Evolutionary conservation across 1,284 basidiomycete genomes (phyloP).

Genomic region (Heliocybe sulcata): DNA sequence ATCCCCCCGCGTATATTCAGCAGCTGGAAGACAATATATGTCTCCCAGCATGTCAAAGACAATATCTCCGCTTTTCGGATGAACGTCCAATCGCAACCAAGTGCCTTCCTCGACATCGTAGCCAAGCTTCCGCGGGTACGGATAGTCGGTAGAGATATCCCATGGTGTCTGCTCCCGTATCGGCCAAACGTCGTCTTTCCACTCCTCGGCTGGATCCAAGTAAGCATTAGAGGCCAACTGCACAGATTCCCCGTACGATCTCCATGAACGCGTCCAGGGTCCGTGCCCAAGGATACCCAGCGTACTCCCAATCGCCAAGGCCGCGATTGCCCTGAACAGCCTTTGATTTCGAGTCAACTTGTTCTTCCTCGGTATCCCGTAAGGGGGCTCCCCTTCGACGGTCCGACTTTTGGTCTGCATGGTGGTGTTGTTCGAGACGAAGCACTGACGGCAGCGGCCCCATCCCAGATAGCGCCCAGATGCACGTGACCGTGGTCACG

Average conservation of each 20-base stretch:
- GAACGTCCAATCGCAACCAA: conserved; percentile 66
- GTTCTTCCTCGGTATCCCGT: too few relatives aligned
- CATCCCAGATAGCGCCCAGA: too few relatives aligned
- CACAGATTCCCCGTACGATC: too few relatives aligned
- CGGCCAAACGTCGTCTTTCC: conserved; percentile 60
- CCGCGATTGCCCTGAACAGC: too few relatives aligned
- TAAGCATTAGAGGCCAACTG: conserved; percentile 10
- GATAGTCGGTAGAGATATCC: conserved; percentile 75
- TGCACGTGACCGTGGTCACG: background rate
- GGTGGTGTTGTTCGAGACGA: too few relatives aligned
- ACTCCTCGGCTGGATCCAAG: conserved; percentile 28
- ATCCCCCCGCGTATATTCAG: conserved; percentile 23
- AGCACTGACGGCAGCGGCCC: too few relatives aligned
- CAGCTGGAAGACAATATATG: conserved; percentile 57
- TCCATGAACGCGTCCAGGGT: too few relatives aligned
- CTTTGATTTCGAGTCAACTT: too few relatives aligned
- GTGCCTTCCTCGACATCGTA: conserved; percentile 68
- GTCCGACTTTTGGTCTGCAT: too few relatives aligned
- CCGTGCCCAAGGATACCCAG: too few relatives aligned
- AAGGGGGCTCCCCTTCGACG: too few relatives aligned
- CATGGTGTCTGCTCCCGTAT: conserved; percentile 55
- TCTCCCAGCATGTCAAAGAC: conserved; percentile 72
- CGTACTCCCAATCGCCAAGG: too few relatives aligned
- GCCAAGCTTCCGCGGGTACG: conserved; percentile 54
- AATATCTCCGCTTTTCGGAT: conserved; percentile 59